Evolutionary conservation across 192 early-diverging fungal genomes (phyloP).

Genomic region (Cladochytrium replicatum): DNA sequence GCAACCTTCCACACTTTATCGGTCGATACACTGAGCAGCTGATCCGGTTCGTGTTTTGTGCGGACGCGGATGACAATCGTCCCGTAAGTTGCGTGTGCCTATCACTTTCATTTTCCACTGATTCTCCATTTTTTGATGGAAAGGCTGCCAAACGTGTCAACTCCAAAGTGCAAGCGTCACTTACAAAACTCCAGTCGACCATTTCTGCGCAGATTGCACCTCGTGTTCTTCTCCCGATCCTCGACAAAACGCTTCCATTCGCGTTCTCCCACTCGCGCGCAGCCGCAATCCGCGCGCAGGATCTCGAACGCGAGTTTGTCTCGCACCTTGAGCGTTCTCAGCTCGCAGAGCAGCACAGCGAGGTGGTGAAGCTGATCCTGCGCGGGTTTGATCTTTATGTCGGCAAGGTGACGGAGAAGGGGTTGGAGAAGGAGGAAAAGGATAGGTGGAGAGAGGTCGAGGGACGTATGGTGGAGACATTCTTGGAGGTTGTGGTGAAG

Average conservation of each 20-base stretch:
- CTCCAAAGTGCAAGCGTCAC: neutral
- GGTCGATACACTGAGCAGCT: constrained; percentile 59
- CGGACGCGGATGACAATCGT: too few species aligned
- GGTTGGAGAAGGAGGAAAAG: neutral
- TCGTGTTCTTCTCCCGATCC: constrained; percentile 51
- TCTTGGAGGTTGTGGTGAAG: constrained; percentile 76
- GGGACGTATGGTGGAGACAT: constrained; percentile 56
- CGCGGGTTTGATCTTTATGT: neutral
- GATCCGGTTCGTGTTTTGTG: constrained; percentile 43
- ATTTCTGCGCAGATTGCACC: constrained; percentile 50
- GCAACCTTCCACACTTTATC: constrained; percentile 62
- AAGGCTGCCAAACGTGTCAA: too few species aligned
- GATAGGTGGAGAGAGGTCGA: constrained; percentile 35
- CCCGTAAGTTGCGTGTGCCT: too few species aligned
- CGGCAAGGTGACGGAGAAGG: neutral
- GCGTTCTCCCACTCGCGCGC: constrained; percentile 23
- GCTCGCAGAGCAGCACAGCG: constrained; percentile 62
- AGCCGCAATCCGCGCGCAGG: constrained; percentile 40
- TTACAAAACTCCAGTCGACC: constrained; percentile 30
- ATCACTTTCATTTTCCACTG: too few species aligned
- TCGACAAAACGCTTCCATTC: constrained; percentile 42
- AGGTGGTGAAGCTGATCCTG: constrained; percentile 68
- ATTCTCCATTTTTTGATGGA: too few species aligned
- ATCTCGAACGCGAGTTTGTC: constrained; percentile 57
- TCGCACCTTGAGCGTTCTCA: constrained; percentile 50